Percentiles rank a stretch among this genome's conserved stretches.
phyloP scores from a whole-genome alignment of 495 filamentous ascomycete species.

The Tuber brumale region DNA sequence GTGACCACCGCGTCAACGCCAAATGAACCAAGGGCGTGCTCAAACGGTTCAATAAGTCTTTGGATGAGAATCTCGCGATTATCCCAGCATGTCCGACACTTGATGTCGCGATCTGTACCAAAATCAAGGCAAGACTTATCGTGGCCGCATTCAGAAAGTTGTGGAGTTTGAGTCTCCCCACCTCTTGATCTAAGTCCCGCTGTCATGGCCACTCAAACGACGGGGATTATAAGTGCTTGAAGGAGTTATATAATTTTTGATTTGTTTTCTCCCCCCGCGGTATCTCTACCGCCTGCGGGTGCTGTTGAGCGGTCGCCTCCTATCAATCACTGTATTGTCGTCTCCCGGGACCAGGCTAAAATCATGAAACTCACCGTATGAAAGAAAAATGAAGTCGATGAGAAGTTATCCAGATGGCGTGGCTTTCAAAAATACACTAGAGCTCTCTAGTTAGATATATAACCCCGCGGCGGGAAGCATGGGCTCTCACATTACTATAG shows the following conservation, averaged over 20 bases:
- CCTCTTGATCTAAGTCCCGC: slow-evolving; percentile 1
- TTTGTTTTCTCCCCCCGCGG: neutral
- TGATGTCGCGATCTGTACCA: slow-evolving; percentile 32
- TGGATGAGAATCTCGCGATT: slow-evolving; percentile 39
- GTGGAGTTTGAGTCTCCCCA: slow-evolving; percentile 17
- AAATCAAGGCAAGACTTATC: slow-evolving; percentile 31
- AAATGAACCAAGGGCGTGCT: slow-evolving; percentile 34
- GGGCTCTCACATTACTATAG: slow-evolving; percentile 1
- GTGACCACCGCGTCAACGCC: slow-evolving; percentile 14
- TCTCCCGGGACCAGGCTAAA: neutral
- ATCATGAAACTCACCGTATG: neutral
- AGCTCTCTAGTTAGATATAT: neutral
- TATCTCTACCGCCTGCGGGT: neutral
- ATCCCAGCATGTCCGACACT: slow-evolving; percentile 36
- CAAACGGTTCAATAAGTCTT: slow-evolving; percentile 38
- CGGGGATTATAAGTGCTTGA: neutral
- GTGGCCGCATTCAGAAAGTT: slow-evolving; percentile 38
- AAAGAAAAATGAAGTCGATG: slow-evolving; percentile 2
- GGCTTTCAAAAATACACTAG: neutral
- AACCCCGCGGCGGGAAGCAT: neutral
- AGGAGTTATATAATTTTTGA: neutral
- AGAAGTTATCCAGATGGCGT: neutral
- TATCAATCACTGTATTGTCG: neutral
- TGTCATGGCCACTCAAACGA: neutral
- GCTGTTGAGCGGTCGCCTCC: neutral